Conservation (phyloP, 176 grass and related monocot genomes). For the Themeda triandra region DNA sequence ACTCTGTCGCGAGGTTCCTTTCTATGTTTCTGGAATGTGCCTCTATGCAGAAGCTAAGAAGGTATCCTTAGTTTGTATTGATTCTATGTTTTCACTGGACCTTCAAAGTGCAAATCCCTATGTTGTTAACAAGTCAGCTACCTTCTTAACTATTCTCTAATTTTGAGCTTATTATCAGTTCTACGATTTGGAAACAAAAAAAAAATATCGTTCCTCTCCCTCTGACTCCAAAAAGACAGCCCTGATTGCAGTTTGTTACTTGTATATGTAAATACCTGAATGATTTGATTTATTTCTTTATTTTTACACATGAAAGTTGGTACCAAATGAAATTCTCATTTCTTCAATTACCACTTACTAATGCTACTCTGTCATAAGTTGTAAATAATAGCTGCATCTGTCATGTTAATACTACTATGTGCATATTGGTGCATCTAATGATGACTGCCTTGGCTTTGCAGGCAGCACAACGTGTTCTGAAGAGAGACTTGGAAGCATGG, state of each 20-base stretch:
- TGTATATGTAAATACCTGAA: too few species aligned
- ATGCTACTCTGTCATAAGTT: neutral
- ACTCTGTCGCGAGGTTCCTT: conserved; percentile 92
- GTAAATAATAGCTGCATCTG: neutral
- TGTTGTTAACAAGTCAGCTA: neutral
- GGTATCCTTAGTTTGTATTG: conserved; percentile 32
- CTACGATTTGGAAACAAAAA: neutral
- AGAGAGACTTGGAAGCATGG: conserved; percentile 85
- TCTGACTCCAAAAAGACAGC: neutral
- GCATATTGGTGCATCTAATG: neutral
- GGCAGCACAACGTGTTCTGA: conserved; percentile 65
- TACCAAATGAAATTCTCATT: neutral
- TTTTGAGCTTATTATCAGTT: neutral
- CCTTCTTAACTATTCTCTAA: neutral
- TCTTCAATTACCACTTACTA: neutral
- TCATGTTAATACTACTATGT: neutral
- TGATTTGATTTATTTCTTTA: neutral
- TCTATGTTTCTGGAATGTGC: conserved; percentile 95
- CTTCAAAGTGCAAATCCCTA: neutral
- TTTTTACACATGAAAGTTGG: neutral
- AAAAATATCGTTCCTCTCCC: neutral
- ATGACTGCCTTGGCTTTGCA: conserved; percentile 23
- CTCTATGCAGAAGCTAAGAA: conserved; percentile 97
- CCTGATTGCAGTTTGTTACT: too few species aligned
- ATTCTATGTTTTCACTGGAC: neutral